Percentiles rank a stretch among this genome's conserved stretches.
Evolutionary conservation across 208 protist genomes (phyloP).

Genomic region (Trypanosoma boissoni): DNA sequence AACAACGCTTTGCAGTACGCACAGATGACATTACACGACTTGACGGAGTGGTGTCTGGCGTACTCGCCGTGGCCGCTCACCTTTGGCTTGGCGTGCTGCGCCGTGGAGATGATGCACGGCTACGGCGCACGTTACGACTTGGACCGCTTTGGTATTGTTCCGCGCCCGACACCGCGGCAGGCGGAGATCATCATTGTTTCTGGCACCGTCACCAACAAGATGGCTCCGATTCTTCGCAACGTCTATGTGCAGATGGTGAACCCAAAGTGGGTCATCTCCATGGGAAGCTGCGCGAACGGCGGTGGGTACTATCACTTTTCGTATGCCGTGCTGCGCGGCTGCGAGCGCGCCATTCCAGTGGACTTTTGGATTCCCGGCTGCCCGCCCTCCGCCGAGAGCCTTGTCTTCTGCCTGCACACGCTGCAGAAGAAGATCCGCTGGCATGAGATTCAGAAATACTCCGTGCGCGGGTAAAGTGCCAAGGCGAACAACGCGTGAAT

Average conservation of each 20-base stretch:
- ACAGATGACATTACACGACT: constrained; percentile 89
- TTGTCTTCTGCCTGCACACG: constrained; percentile 90
- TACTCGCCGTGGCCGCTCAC: constrained; percentile 98
- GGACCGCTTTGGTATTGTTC: constrained; percentile 98
- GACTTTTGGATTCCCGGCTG: constrained; percentile 99
- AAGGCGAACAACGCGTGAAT: not conserved
- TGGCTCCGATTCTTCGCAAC: constrained; percentile 97
- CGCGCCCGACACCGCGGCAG: constrained; percentile 94
- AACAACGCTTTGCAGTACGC: constrained; percentile 91
- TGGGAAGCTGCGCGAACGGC: constrained; percentile 98
- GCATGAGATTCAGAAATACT: constrained; percentile 92
- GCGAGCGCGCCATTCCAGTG: constrained; percentile 97
- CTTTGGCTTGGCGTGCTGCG: constrained; percentile 97
- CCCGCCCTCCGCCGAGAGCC: constrained; percentile 95
- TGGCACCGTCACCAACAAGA: constrained; percentile 99
- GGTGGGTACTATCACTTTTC: constrained; percentile 99
- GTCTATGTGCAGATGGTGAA: constrained; percentile 98
- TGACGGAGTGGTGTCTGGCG: constrained; percentile 87
- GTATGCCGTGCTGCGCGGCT: constrained; percentile 96
- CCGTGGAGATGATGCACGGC: constrained; percentile 98
- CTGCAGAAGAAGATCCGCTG: constrained; percentile 93
- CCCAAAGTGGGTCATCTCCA: constrained; percentile 92
- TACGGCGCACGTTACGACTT: constrained; percentile 96
- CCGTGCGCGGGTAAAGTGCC: constrained; percentile 38
- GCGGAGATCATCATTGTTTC: constrained; percentile 99